phyloP scores from a whole-genome alignment of 169 alveolate genomes.

The Cytauxzoon felis region DNA sequence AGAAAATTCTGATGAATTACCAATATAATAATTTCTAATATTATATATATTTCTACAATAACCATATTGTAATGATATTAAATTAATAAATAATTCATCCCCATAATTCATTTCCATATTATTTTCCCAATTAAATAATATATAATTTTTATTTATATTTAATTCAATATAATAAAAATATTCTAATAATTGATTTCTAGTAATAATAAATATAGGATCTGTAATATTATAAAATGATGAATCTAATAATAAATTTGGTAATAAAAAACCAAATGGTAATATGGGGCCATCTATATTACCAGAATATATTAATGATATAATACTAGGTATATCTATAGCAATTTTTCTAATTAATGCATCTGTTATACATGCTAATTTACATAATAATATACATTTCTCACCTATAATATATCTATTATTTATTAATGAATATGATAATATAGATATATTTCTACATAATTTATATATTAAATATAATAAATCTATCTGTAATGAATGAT shows the following conservation, averaged over 20 bases:
- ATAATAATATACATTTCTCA: conserved; percentile 61
- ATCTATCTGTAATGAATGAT: conserved; percentile 45
- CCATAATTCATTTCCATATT: conserved; percentile 42
- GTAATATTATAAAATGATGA: conserved; percentile 63
- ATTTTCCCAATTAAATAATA: conserved; percentile 49
- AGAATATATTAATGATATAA: conserved; percentile 59
- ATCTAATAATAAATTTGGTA: conserved; percentile 58
- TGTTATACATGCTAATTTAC: conserved; percentile 62
- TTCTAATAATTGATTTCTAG: conserved; percentile 63
- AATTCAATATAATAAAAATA: conserved; percentile 62
- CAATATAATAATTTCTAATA: conserved; percentile 27
- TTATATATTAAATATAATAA: conserved; percentile 43
- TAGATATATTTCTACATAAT: conserved; percentile 43
- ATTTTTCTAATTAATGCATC: conserved; percentile 59
- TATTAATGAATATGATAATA: conserved; percentile 40
- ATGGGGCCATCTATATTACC: conserved; percentile 69
- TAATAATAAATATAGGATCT: conserved; percentile 63
- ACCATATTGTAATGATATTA: conserved; percentile 40
- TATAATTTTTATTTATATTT: conserved; percentile 32
- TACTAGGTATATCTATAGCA: conserved; percentile 61
- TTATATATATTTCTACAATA: conserved; percentile 38
- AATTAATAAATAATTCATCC: conserved; percentile 47
- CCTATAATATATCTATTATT: conserved; percentile 41
- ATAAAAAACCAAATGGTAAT: conserved; percentile 59
- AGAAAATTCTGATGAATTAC: conserved; percentile 42